Conservation (phyloP, 495 filamentous ascomycete species). For the Arthonia radiata region DNA sequence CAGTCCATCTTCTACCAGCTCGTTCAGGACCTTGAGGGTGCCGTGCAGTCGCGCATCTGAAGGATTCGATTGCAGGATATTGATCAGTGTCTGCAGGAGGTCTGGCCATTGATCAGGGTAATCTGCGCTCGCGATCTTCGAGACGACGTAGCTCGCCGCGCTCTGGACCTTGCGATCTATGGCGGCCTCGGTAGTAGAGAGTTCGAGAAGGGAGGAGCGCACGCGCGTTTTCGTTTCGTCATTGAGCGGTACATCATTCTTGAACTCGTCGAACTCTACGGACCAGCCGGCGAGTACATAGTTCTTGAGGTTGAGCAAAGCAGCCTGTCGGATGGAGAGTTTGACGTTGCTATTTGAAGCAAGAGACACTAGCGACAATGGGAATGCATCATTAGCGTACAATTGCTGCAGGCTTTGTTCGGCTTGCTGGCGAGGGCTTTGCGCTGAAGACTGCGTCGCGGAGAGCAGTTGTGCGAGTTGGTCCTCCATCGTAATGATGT, state of each 20-base stretch:
- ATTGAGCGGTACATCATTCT: constrained; percentile 32
- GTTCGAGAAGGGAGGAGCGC: constrained; percentile 38
- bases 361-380: constrained; percentile 52
- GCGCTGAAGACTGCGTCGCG: constrained; percentile 46
- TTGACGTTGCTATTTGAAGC: constrained; percentile 45
- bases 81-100: constrained; percentile 56
- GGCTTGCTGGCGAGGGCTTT: constrained; percentile 49
- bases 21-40: constrained; percentile 61
- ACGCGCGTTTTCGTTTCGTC: constrained; percentile 52
- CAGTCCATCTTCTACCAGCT: constrained; percentile 78
- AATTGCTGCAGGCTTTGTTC: constrained; percentile 50
- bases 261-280: constrained; percentile 35
- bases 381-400: constrained; percentile 36
- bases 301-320: constrained; percentile 52
- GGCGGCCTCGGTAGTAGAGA: constrained; percentile 49
- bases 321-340: constrained; percentile 53
- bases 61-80: constrained; percentile 43
- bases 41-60: constrained; percentile 57
- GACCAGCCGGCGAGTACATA: constrained; percentile 69
- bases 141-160: constrained; percentile 71
- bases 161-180: constrained; percentile 71
- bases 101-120: constrained; percentile 85
- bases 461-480: constrained; percentile 56
- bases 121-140: constrained; percentile 82
- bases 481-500: constrained; percentile 41